Evolutionary conservation across 1,139 yeast genomes (phyloP).

Genomic region (Candida tetrigidarum): DNA sequence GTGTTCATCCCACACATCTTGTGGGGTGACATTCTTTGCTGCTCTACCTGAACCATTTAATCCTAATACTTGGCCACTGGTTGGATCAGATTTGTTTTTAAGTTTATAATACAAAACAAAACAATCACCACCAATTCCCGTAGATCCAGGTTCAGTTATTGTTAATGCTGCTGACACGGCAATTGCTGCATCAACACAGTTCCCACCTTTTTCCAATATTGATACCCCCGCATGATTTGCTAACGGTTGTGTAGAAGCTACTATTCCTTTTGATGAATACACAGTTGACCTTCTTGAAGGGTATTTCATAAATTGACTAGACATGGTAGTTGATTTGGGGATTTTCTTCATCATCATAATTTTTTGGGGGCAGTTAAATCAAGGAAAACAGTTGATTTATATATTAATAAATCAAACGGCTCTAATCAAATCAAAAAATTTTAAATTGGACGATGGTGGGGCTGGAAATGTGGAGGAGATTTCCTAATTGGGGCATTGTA

Average conservation of each 20-base stretch:
- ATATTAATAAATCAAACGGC: background rate
- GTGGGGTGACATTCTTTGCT: constrained; percentile 55
- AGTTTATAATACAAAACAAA: constrained; percentile 67
- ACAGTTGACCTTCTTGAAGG: constrained; percentile 76
- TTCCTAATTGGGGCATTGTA: background rate
- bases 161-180: constrained; percentile 79
- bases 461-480: background rate
- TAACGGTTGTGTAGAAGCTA: constrained; percentile 74
- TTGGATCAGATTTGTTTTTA: constrained; percentile 30
- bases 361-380: background rate
- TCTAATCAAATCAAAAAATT: background rate
- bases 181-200: constrained; percentile 81
- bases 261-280: constrained; percentile 75
- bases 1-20: constrained; percentile 48
- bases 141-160: constrained; percentile 75
- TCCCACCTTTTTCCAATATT: constrained; percentile 73
- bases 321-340: constrained; percentile 2
- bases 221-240: constrained; percentile 78
- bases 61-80: constrained; percentile 53
- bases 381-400: background rate
- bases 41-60: constrained; percentile 81
- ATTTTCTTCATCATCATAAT: background rate
- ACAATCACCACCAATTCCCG: constrained; percentile 87
- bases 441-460: background rate
- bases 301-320: constrained; percentile 32